Base-by-base conservation (phyloP, 1,139 yeast species). In the Entelexis paramagnoliae region DNA sequence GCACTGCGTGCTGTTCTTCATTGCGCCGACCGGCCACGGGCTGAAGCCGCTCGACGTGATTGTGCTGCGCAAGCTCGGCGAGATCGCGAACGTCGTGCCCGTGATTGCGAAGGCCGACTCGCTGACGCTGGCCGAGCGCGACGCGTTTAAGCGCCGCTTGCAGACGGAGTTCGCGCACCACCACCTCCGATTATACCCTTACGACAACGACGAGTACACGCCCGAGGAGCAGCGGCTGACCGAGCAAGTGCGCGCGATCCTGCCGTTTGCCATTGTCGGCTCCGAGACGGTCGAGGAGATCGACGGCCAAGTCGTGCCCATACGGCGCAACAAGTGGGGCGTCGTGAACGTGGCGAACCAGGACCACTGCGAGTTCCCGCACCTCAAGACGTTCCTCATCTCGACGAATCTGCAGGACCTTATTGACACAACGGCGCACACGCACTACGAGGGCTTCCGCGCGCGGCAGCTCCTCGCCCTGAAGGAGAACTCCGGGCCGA, bases 191-290 rank as follows among this genome's bases (percentile, higher is more conserved):
- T 76, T 89, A 66, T 91, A 87, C 68, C 98, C 98, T 19, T 88
- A 81, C 67, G 95, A 87, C 67, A 77, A 78, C 55, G 91, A 83
- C 34, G 95, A 86, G 61, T 63, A 67, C 54, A 78, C 79, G 62
- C 95, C 84, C 63, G 69, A 65, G 32, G 75, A 72, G 59, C 63
- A 64, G 46, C 60, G 59, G 34, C 56, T 68, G 55, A 70, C 70
- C 55, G 66, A 67, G 44, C 63, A 63, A 54, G 74, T 85, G 82
- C 49, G 78, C 79, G 59, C 60, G 29, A 62, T 68, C 61, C 78
- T 89, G 60, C 98, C 98, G 30, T 91, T 91, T 72, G 97, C 98
- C 1, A 79, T 91, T 47, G 88, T 89, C 51, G 98, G 97, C 41
- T 83, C 95, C n/a, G 95, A 88, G 65, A 77, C 74, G 55, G 83